Evolutionary conservation across 352 stramenopile genomes (phyloP), one percentile per base, ranked within the genome.

Genomic region (Phytophthora pisi): DNA sequence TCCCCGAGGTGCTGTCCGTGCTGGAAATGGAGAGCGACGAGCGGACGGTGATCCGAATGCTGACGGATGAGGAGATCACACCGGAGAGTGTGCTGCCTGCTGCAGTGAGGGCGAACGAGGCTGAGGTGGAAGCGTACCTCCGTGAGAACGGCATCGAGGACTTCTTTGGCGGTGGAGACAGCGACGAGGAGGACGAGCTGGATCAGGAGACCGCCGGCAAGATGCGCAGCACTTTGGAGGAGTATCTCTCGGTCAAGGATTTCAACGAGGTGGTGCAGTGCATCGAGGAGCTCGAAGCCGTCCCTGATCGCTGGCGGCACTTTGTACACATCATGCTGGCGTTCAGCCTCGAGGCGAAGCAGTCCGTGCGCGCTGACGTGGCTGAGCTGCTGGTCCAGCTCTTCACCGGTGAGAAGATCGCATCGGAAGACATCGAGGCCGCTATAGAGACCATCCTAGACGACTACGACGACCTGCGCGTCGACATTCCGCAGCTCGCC

Each of bases 221-320:
- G 59, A 78, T 96, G 75, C 76, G 82, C 26, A 87, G 64, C 52
- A 93, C 83, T 2, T 57, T 96, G 7, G 80, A 93, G 24, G 89
- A 96, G 72, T 96, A 91, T 34, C 43, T 96, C 7, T 81, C 77
- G 1, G 76, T 92, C 13, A 90, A 91, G 38, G 89, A 96, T 34
- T 61, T 93, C 5, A 67, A 74, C 24, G 89, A 96, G 65, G 69
- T 94, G 26, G 82, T 93, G 54, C 72, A 78, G 26, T 96, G 89
- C 58, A 76, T 95, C 10, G 68, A 92, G 8, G 89, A 96, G 56
- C 64, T 93, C 11, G 81, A 78, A 7, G 47, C 30, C 0, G 58
- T 79, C 28, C 46, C 66, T 7, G 61, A 84, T 57, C 61, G 72
- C 8, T 93, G 86, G 86, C 75, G 68, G 28, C 82, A 95, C 64